phyloP scores from a whole-genome alignment of 2,329 filamentous ascomycete species.

The Penicillium brasilianum region DNA sequence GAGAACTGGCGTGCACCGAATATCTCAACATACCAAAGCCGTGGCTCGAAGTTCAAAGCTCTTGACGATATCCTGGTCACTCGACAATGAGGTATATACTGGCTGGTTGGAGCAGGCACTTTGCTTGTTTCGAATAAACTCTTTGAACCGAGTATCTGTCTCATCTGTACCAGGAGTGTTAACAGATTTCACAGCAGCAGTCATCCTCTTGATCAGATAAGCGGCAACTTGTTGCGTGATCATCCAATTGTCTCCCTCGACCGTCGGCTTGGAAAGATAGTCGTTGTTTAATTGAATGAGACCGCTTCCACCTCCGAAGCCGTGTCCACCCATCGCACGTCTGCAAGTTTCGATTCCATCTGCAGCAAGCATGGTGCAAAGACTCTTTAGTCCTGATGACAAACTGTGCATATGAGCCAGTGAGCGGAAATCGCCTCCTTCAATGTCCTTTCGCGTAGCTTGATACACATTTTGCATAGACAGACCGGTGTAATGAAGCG shows the following conservation, averaged over 20 bases:
- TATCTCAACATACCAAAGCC: slow-evolving; percentile 13
- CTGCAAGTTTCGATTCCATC: slow-evolving; percentile 61
- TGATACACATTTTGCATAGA: slow-evolving; percentile 59
- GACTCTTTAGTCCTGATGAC: slow-evolving; percentile 59
- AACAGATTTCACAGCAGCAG: slow-evolving; percentile 35
- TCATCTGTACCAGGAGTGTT: slow-evolving; percentile 16
- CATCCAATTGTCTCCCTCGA: slow-evolving; percentile 64
- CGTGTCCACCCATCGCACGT: slow-evolving; percentile 59
- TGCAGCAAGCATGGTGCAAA: slow-evolving; percentile 59
- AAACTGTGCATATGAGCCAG: slow-evolving; percentile 59
- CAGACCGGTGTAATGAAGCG: slow-evolving; percentile 50
- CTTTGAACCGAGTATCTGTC: slow-evolving; percentile 24
- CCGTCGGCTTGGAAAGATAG: slow-evolving; percentile 55
- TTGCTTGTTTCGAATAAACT: slow-evolving; percentile 15
- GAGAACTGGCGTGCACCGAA: background rate
- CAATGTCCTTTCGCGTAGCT: slow-evolving; percentile 52
- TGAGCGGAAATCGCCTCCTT: slow-evolving; percentile 54
- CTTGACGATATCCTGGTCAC: slow-evolving; percentile 20
- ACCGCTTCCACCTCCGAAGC: slow-evolving; percentile 59
- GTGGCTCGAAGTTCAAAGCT: slow-evolving; percentile 24
- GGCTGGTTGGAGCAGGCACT: background rate
- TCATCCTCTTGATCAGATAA: slow-evolving; percentile 58
- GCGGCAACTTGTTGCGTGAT: slow-evolving; percentile 58
- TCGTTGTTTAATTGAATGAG: slow-evolving; percentile 55
- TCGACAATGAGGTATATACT: slow-evolving; percentile 11